Evolutionary conservation across 2,329 filamentous ascomycete species (phyloP).

Genomic region (Colletotrichum karsti): DNA sequence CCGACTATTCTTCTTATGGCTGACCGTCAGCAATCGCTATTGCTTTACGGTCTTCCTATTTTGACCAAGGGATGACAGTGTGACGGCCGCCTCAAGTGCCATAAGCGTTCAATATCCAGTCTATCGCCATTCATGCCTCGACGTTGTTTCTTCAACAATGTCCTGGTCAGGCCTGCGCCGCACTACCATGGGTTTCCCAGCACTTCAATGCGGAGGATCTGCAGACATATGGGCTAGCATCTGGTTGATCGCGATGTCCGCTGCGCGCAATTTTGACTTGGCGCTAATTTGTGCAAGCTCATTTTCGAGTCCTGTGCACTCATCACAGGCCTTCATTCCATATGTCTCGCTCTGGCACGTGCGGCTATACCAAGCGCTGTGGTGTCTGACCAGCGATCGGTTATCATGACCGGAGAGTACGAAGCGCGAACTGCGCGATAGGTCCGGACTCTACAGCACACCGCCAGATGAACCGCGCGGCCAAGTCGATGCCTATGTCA

Average conservation of each 20-base stretch:
- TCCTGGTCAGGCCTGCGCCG: neutral
- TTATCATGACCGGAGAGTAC: neutral
- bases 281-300: neutral
- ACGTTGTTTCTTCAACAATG: neutral
- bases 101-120: neutral
- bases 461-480: neutral
- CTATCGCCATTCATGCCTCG: neutral
- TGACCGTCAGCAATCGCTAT: neutral
- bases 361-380: neutral
- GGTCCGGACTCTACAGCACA: neutral
- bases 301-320: neutral
- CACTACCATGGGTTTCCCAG: slow-evolving; percentile 1
- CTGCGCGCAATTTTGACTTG: neutral
- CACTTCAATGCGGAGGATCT: slow-evolving; percentile 12
- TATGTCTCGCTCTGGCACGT: neutral
- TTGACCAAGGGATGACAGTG: neutral
- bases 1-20: neutral
- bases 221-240: neutral
- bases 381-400: neutral
- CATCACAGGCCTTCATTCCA: neutral
- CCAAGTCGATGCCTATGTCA: neutral
- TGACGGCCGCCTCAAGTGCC: neutral
- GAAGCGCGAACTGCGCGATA: neutral
- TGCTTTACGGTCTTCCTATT: neutral
- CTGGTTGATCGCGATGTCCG: neutral